Conservation (phyloP, 2,329 filamentous ascomycete species). For the Mariannaea elegans region DNA sequence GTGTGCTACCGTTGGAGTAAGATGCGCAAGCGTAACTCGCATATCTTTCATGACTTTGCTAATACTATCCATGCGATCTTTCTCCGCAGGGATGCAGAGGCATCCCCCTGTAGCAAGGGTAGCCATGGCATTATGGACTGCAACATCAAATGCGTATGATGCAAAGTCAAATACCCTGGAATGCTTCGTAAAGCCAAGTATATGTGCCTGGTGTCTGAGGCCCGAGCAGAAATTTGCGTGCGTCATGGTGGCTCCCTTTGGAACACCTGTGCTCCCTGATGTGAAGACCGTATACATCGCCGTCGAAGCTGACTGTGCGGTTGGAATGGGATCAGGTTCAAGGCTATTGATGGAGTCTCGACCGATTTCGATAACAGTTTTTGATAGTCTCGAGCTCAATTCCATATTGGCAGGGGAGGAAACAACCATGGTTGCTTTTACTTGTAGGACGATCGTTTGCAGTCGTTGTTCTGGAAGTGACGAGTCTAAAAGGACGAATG, state of each 20-base stretch:
- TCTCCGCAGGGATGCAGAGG: slow-evolving; percentile 18
- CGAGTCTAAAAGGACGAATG: slow-evolving; percentile 22
- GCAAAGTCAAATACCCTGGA: slow-evolving; percentile 18
- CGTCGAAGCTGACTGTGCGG: too few species aligned
- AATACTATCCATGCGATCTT: background rate
- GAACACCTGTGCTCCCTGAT: slow-evolving; percentile 39
- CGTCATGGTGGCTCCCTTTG: slow-evolving; percentile 34
- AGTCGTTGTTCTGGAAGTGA: too few species aligned
- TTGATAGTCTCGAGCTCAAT: too few species aligned
- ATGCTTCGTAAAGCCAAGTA: background rate
- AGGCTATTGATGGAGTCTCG: too few species aligned
- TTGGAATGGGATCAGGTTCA: too few species aligned
- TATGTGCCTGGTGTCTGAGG: background rate
- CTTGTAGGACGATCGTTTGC: too few species aligned
- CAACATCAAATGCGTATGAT: slow-evolving; percentile 27
- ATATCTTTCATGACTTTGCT: background rate
- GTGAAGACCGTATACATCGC: slow-evolving; percentile 27
- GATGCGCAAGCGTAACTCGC: background rate
- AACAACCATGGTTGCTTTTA: too few species aligned
- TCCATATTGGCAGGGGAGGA: too few species aligned
- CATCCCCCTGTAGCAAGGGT: slow-evolving; percentile 21
- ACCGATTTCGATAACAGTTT: too few species aligned
- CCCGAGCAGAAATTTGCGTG: slow-evolving; percentile 20
- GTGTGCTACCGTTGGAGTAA: background rate
- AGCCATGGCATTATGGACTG: slow-evolving; percentile 18